Evolutionary conservation across 225 moss, liverwort and hornwort species (phyloP).

Genomic region (Asterella californica): DNA sequence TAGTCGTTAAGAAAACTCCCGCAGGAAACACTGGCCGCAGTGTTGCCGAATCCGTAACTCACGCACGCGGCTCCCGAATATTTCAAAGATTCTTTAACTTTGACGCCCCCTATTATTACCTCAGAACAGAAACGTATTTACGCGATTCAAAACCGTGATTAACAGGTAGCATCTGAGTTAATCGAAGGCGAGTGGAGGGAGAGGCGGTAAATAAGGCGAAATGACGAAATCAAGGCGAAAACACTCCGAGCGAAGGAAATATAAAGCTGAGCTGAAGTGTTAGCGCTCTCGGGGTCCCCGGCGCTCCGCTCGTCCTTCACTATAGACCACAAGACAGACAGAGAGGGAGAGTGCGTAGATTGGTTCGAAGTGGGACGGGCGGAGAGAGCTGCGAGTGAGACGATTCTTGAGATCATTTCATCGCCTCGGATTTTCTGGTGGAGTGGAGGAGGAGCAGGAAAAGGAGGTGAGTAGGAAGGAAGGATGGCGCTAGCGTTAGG

Average conservation of each 20-base stretch:
- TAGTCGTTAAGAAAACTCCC: too few species aligned
- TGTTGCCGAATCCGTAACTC: too few species aligned
- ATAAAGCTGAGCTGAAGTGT: background rate
- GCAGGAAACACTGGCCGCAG: too few species aligned
- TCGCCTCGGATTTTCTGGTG: background rate
- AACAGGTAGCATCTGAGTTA: background rate
- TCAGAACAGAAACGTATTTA: too few species aligned
- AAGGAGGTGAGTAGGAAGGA: background rate
- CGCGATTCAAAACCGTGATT: too few species aligned
- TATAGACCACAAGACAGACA: constrained; percentile 5
- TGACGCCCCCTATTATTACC: too few species aligned
- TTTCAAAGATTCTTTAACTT: too few species aligned
- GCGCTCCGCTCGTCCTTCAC: too few species aligned
- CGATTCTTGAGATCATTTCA: background rate
- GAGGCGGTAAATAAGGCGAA: background rate
- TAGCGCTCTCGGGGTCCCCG: background rate
- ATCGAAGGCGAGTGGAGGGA: background rate
- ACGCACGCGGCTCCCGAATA: too few species aligned
- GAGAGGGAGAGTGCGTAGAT: background rate
- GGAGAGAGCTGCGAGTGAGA: background rate
- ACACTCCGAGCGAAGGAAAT: background rate
- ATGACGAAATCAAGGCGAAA: background rate
- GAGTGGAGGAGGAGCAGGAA: background rate
- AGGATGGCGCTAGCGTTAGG: constrained; percentile 32
- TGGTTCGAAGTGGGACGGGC: background rate